Conservation (phyloP, 257 asterid genomes). For the Ophiorrhiza pumila region DNA sequence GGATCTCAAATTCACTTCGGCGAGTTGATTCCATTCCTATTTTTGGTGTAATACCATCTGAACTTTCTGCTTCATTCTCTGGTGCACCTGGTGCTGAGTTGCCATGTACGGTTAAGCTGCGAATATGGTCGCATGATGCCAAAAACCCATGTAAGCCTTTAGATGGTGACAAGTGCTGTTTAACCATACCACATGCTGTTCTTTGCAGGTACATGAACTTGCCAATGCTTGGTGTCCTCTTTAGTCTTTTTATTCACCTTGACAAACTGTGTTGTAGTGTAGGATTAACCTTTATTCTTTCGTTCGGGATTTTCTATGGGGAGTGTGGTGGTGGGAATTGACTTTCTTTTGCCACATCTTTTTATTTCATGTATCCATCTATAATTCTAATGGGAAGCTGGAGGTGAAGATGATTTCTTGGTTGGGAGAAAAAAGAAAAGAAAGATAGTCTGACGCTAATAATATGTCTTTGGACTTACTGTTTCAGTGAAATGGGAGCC, state of each 20-base stretch:
- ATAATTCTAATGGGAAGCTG: background rate
- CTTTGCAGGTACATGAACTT: constrained; percentile 66
- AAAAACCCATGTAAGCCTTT: constrained; percentile 61
- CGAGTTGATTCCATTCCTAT: constrained; percentile 15
- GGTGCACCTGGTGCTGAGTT: constrained; percentile 48
- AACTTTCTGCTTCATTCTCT: constrained; percentile 7
- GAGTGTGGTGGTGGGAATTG: background rate
- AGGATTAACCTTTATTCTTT: background rate
- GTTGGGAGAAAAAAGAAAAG: background rate
- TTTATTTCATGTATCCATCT: background rate
- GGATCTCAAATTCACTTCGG: background rate
- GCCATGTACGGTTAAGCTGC: constrained; percentile 95
- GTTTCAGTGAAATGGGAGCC: constrained; percentile 88
- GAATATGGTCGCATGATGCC: constrained; percentile 82
- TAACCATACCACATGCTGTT: constrained; percentile 86
- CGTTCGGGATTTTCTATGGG: background rate
- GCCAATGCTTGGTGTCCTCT: background rate
- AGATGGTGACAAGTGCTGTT: constrained; percentile 58
- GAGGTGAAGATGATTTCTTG: background rate
- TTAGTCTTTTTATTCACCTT: constrained; percentile 6
- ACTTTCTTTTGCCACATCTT: background rate
- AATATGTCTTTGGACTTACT: background rate
- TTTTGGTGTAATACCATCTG: constrained; percentile 14
- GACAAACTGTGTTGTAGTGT: background rate
- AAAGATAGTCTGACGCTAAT: background rate